Evolutionary conservation across 2,329 filamentous ascomycete genomes (phyloP).

Genomic region (Phoma sp.): DNA sequence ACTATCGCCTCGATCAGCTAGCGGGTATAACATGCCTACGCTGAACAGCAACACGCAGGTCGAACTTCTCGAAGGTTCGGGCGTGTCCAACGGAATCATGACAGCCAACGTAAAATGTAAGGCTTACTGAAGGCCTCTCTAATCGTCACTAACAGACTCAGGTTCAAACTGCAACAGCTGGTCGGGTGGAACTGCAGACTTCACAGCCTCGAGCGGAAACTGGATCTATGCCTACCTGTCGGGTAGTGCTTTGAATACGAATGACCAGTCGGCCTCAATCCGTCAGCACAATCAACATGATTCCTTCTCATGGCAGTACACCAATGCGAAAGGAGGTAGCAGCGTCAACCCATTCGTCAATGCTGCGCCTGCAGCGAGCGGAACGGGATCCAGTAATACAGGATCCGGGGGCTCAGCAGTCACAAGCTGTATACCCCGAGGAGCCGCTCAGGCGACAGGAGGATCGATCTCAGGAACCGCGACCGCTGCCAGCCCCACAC

Average conservation of each 20-base stretch:
- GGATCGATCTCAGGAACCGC: slow-evolving; percentile 6
- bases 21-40: slow-evolving; percentile 52
- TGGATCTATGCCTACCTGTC: slow-evolving; percentile 60
- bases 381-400: slow-evolving; percentile 17
- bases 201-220: slow-evolving; percentile 50
- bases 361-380: slow-evolving; percentile 28
- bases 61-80: slow-evolving; percentile 59
- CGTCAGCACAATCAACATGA: slow-evolving; percentile 51
- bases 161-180: slow-evolving; percentile 60
- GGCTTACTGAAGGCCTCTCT: background rate
- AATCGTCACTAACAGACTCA: slow-evolving; percentile 27
- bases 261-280: slow-evolving; percentile 53
- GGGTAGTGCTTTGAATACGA: slow-evolving; percentile 56
- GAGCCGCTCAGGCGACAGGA: slow-evolving; percentile 24
- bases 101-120: slow-evolving; percentile 62
- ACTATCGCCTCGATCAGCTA: slow-evolving; percentile 58
- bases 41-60: slow-evolving; percentile 53
- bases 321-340: slow-evolving; percentile 57
- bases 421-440: slow-evolving; percentile 40
- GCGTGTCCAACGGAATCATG: slow-evolving; percentile 60
- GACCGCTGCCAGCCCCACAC: slow-evolving; percentile 5
- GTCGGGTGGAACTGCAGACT: slow-evolving; percentile 59
- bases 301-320: slow-evolving; percentile 56
- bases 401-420: slow-evolving; percentile 16
- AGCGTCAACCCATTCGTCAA: slow-evolving; percentile 52